Conservation (phyloP, 129 eudicot species). For the Lactuca saligna region DNA sequence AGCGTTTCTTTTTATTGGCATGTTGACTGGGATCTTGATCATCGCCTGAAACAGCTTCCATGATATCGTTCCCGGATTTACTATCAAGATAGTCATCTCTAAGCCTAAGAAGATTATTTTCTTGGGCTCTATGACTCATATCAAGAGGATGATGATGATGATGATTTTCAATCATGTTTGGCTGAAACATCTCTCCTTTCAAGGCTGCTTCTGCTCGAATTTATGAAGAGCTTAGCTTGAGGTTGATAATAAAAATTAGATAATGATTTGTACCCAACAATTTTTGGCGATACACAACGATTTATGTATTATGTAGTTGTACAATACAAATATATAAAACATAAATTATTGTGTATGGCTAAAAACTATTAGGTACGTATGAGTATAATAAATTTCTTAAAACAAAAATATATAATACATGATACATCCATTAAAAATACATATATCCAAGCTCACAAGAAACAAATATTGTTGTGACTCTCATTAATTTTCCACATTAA, state of each 20-base stretch:
- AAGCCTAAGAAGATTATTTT: constrained; percentile 63
- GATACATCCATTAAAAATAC: too few relatives aligned
- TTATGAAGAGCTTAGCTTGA: background rate
- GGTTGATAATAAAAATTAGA: background rate
- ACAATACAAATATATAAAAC: too few relatives aligned
- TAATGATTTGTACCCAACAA: too few relatives aligned
- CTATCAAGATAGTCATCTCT: constrained; percentile 84
- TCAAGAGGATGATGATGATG: constrained; percentile 65
- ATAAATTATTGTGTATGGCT: too few relatives aligned
- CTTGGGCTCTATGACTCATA: constrained; percentile 51
- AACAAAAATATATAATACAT: too few relatives aligned
- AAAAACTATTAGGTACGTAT: too few relatives aligned
- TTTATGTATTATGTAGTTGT: too few relatives aligned
- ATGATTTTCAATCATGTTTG: constrained; percentile 79
- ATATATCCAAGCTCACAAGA: constrained; percentile 20
- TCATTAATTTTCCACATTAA: constrained; percentile 8
- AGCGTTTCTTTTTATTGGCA: constrained; percentile 86
- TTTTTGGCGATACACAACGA: too few relatives aligned
- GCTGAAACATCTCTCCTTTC: constrained; percentile 66
- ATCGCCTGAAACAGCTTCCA: constrained; percentile 83
- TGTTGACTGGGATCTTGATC: constrained; percentile 92
- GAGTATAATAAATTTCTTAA: too few relatives aligned
- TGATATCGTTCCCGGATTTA: constrained; percentile 79
- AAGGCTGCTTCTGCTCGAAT: constrained; percentile 9
- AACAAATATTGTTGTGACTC: background rate